Evolutionary conservation across 1,284 basidiomycete genomes (phyloP), one percentile per base, ranked within the genome.

Genomic region (Thecaphora frezii): DNA sequence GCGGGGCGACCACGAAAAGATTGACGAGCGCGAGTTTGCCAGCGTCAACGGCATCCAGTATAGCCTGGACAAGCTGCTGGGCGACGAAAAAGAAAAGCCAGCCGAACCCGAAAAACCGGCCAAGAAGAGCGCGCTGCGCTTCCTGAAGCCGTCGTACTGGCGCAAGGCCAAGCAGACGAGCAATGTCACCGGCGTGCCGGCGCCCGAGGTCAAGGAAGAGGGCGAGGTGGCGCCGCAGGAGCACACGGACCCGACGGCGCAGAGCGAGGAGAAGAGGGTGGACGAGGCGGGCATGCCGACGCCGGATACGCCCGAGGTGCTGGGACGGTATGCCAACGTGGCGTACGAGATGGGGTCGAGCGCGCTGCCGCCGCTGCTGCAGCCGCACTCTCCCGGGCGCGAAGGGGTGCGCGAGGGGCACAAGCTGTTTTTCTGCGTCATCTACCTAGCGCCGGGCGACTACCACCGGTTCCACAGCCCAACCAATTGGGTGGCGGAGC

Each of bases 401-500:
- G 69, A 69, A 39, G 61, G 63, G 22, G 43, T 74, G 28, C 56
- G 63, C 18, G 68, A 72, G n/a, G 89, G 88, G 14, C 88, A 94
- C 77, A 85, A 87, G 45, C 85, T 97, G 37, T 94, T 87, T 82
- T 98, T 97, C 80, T 83, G 89, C 43, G 94, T 98, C 72, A 88
- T 98, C 67, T 99, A 99, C 82, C 88, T 99, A 51, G 94, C 94
- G 1, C 94, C 94, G 0, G 96, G 96, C 1, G 96, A 99, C 80
- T 98, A 98, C 80, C 94, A 98, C 77, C 87, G 93, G 37, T 99
- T 97, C 85, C 94, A 99, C 81, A 90, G 88, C 60, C 93, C 96
- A 0, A 87, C 91, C 2, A 88, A 89, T 5, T 97, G 94, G 96
- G 92, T 98, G 8, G 96, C 97, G 22, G 93, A 99, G 83, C 89